phyloP scores from a whole-genome alignment of 768 basidiomycete species.

The Hygrophorus pudorinus region DNA sequence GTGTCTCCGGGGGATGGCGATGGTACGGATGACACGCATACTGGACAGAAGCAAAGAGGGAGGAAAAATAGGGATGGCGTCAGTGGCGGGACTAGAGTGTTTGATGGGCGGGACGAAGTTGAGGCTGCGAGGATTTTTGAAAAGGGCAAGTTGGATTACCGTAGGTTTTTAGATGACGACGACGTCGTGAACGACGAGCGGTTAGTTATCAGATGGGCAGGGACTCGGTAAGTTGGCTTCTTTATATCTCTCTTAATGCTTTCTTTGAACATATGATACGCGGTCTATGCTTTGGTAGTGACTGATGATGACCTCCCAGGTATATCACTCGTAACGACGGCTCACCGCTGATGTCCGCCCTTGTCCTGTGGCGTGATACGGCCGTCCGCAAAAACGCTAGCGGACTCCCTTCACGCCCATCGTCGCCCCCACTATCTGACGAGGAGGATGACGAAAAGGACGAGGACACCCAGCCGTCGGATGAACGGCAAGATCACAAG shows the following conservation, averaged over 20 bases:
- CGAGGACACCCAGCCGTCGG: slow-evolving; percentile 15
- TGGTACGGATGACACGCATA: slow-evolving; percentile 2
- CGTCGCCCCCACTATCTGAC: slow-evolving; percentile 24
- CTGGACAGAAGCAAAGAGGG: slow-evolving; percentile 11
- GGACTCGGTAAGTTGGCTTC: slow-evolving; percentile 41
- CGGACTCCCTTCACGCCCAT: slow-evolving; percentile 22
- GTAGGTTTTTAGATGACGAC: slow-evolving; percentile 56
- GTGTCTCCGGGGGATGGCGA: slow-evolving; percentile 26
- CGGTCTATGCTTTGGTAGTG: too few species aligned
- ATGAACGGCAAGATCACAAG: slow-evolving; percentile 16
- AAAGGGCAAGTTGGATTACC: slow-evolving; percentile 52
- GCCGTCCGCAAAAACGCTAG: slow-evolving; percentile 20
- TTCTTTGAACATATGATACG: slow-evolving; percentile 2
- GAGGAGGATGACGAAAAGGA: slow-evolving; percentile 20
- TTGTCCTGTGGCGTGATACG: slow-evolving; percentile 57
- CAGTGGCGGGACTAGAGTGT: slow-evolving; percentile 12
- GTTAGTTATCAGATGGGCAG: slow-evolving; percentile 69
- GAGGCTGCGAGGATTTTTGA: slow-evolving; percentile 50
- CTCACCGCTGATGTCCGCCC: slow-evolving; percentile 66
- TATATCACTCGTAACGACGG: slow-evolving; percentile 72
- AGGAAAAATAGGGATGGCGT: slow-evolving; percentile 17
- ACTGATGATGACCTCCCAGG: too few species aligned
- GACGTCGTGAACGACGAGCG: slow-evolving; percentile 47
- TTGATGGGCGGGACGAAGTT: slow-evolving; percentile 33
- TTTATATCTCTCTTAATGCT: not conserved